Percentiles rank a stretch among this genome's conserved stretches.
These are phyloP conservation scores for Saturnispora ahearnii DNA, from an alignment of 805 yeast genomes.

Conservation along the genomic window DNA sequence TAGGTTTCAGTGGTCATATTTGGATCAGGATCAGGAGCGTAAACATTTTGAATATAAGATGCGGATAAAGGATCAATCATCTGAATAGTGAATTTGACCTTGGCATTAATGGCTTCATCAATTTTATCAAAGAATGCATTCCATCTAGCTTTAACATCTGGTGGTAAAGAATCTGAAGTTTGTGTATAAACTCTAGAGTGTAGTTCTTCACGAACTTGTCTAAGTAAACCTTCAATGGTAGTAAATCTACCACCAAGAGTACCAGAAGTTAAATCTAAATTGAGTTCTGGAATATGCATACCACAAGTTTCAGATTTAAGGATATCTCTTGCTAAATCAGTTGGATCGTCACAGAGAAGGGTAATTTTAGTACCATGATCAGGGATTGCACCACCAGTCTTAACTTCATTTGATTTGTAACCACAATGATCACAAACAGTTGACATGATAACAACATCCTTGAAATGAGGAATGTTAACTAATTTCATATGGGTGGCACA, in stretches of 20 bases:
- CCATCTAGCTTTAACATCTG: constrained; percentile 75
- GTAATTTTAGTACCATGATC: constrained; percentile 68
- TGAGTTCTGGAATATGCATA: constrained; percentile 74
- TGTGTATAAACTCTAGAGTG: constrained; percentile 75
- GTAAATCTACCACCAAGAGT: constrained; percentile 98
- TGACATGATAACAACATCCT: constrained; percentile 94
- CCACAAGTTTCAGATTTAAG: constrained; percentile 93
- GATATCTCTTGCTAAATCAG: constrained; percentile 89
- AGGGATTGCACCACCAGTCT: constrained; percentile 97
- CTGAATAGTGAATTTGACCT: constrained; percentile 67
- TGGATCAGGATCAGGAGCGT: constrained; percentile 97
- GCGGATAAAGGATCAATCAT: constrained; percentile 96
- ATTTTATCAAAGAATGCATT: constrained; percentile 61
- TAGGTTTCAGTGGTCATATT: constrained; percentile 87
- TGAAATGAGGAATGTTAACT: constrained; percentile 94
- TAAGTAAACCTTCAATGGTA: constrained; percentile 85
- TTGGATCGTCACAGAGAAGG: constrained; percentile 74
- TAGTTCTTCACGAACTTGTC: constrained; percentile 85
- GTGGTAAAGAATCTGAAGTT: constrained; percentile 88
- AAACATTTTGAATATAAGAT: constrained; percentile 93
- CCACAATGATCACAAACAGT: constrained; percentile 91
- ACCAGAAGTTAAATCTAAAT: constrained; percentile 87
- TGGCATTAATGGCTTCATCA: constrained; percentile 74
- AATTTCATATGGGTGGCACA: constrained; percentile 95
- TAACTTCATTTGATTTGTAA: constrained; percentile 93